A percentile compares a stretch with the other conserved stretches of the same genome.
Conservation (phyloP, 139 green algal species). For the Chlorella sp. region DNA sequence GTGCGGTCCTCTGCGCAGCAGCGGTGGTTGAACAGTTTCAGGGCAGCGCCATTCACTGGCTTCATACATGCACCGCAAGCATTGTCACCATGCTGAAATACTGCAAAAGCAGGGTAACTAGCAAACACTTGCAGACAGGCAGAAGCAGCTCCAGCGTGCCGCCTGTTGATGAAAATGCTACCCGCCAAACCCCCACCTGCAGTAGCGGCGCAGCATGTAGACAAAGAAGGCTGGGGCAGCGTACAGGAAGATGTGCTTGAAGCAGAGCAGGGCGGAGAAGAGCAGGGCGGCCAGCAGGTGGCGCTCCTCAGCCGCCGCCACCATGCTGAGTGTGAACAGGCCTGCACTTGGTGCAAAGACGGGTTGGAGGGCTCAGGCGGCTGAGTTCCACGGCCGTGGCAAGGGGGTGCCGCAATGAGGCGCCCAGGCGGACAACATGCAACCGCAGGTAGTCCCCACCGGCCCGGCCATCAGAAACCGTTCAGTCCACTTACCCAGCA, state of each 20-base stretch:
- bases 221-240: constrained; percentile 85
- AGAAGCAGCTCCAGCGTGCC: too few species aligned
- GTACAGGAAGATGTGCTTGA: constrained; percentile 96
- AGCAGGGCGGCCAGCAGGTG: constrained; percentile 54
- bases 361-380: too few species aligned
- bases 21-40: background rate
- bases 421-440: too few species aligned
- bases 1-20: constrained; percentile 28
- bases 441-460: too few species aligned
- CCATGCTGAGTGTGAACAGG: constrained; percentile 78
- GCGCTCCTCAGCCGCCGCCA: constrained; percentile 41
- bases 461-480: too few species aligned
- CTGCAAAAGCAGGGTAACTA: too few species aligned
- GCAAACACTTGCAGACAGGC: too few species aligned
- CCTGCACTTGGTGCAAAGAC: too few species aligned
- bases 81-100: too few species aligned
- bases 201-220: constrained; percentile 79
- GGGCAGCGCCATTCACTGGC: background rate
- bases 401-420: too few species aligned
- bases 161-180: background rate
- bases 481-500: constrained; percentile 77
- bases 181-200: constrained; percentile 42
- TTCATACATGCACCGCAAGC: too few species aligned
- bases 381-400: too few species aligned
- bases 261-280: constrained; percentile 90